Evolutionary conservation across 441 rosid genomes (phyloP).

Genomic region (Aleurites moluccanus): DNA sequence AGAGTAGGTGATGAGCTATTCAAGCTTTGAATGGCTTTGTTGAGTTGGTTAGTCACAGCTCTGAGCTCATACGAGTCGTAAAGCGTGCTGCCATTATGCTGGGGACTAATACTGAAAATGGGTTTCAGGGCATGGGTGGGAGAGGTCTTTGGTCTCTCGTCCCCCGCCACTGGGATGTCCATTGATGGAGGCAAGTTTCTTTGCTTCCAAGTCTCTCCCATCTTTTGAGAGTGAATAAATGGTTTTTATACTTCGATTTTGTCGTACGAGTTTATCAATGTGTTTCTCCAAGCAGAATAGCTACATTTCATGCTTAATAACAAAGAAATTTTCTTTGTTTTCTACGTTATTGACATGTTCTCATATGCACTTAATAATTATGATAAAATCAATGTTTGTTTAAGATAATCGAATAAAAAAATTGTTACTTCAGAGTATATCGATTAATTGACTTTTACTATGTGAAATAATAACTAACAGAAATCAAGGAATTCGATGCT

Average conservation of each 20-base stretch:
- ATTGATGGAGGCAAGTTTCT: slow-evolving; percentile 9
- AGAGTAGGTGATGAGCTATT: slow-evolving; percentile 31
- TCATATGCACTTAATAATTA: slow-evolving; percentile 9
- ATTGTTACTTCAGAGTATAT: neutral
- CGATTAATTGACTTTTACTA: too few species aligned
- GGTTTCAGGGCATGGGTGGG: slow-evolving; percentile 18
- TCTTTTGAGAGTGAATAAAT: neutral
- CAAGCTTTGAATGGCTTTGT: slow-evolving; percentile 40
- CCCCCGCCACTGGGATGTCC: neutral
- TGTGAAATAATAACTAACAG: too few species aligned
- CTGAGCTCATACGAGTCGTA: slow-evolving; percentile 47
- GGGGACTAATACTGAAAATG: slow-evolving; percentile 26
- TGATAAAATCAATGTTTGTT: neutral
- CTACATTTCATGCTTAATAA: slow-evolving; percentile 1
- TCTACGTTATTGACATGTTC: slow-evolving; percentile 25
- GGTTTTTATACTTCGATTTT: neutral
- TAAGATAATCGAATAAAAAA: neutral
- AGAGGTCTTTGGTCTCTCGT: neutral
- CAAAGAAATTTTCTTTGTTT: slow-evolving; percentile 30
- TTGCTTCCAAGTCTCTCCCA: slow-evolving; percentile 23
- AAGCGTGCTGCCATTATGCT: slow-evolving; percentile 40
- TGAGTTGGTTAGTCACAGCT: slow-evolving; percentile 45
- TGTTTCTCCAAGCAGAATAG: neutral
- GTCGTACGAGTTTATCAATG: neutral
- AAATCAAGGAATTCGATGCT: neutral